A percentile compares a stretch with the other conserved stretches of the same genome.
These are phyloP conservation scores for Rosellinia necatrix DNA, from an alignment of 2,329 filamentous ascomycete species.

Conservation along the genomic window DNA sequence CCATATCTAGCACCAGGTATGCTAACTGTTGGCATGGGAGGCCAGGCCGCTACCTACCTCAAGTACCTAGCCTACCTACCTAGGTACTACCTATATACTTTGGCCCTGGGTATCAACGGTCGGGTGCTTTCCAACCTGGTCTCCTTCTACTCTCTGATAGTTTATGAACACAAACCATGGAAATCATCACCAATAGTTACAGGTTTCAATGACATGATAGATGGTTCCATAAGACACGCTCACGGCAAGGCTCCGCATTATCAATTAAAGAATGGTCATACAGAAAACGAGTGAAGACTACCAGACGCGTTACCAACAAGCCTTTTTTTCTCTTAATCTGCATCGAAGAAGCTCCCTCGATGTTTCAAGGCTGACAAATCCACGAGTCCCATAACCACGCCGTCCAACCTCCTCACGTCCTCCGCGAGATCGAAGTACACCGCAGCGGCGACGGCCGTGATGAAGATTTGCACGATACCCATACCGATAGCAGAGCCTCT, in stretches of 20 bases:
- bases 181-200: background rate
- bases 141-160: too few species aligned
- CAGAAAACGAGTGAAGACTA: constrained; percentile 2
- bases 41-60: too few species aligned
- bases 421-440: constrained; percentile 52
- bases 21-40: too few species aligned
- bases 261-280: background rate
- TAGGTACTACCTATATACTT: too few species aligned
- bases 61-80: too few species aligned
- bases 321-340: constrained; percentile 38
- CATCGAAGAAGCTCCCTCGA: constrained; percentile 52
- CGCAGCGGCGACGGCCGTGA: constrained; percentile 42
- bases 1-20: too few species aligned
- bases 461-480: constrained; percentile 46
- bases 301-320: too few species aligned
- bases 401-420: constrained; percentile 49
- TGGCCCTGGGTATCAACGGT: too few species aligned
- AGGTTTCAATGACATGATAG: background rate
- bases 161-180: too few species aligned
- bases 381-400: constrained; percentile 52
- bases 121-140: too few species aligned
- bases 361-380: constrained; percentile 50
- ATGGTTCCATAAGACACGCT: background rate
- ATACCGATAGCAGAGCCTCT: constrained; percentile 47
- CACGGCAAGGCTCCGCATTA: constrained; percentile 1